Base-by-base conservation (phyloP, 202 grass and related monocot genomes). In the Miscanthus sacchariflorus region DNA sequence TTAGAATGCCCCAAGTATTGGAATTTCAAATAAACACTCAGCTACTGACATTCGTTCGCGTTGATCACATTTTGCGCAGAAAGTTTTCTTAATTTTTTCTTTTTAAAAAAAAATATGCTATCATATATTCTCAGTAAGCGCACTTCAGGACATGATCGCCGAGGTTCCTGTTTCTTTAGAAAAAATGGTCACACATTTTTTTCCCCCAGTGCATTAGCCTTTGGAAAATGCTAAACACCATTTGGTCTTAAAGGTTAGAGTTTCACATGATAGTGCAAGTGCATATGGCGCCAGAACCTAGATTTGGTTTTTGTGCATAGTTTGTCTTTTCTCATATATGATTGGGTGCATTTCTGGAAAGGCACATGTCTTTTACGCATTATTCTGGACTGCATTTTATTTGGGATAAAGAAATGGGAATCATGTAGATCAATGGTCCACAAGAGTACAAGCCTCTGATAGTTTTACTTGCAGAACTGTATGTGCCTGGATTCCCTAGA, bases 241-340 rank as follows among this genome's bases (percentile, higher is more conserved):
- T 23, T 27, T 35, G 19, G 40, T 10, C 15, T 33, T 65, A 2
- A 69, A 19, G 81, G 17, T 49, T 65, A 21, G 78, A 49, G 45
- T 75, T 44, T 52, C 44, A 33, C 12, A 77, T 35, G 28, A 27
- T 27, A 75, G 12, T 7, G 23, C 50, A 81, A 70, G 0, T 30
- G 83, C n/a, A 54, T 79, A 74, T 79, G 25, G 70, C 3, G 28
- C 68, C 36, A 85, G 23, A 50, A 74, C 3, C 54, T 25, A 42
- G 71, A 49, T 90, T 86, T 80, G 17, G 4, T 71, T n/a, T 64
- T 77, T 61, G 14, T 49, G 48, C 42, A n/a, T 21, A 74, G 17
- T 78, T 86, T 78, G 40, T 78, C 78, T 23, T 74, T 70, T 77
- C 70, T 35, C 73, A n/a, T 74, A 68, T 74, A 74, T 86, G 72